phyloP scores from a whole-genome alignment of 2,329 filamentous ascomycete species.

The Alternaria triticina region DNA sequence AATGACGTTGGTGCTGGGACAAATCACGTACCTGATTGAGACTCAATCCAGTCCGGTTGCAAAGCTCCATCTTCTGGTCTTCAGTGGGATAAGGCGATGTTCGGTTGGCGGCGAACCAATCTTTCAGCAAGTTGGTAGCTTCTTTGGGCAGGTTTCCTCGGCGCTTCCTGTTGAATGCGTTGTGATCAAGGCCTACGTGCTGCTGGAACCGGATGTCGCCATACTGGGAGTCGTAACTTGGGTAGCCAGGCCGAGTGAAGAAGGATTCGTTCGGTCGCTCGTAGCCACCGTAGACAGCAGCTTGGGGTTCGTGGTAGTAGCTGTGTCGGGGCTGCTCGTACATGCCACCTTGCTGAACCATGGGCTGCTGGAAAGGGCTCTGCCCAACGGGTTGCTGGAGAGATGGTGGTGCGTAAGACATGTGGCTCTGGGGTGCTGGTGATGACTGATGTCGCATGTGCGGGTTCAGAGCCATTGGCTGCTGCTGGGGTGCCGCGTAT shows the following conservation, averaged over 20 bases:
- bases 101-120: constrained; percentile 68
- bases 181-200: constrained; percentile 35
- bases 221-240: constrained; percentile 27
- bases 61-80: constrained; percentile 84
- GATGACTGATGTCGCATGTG: constrained; percentile 39
- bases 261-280: constrained; percentile 28
- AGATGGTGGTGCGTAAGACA: constrained; percentile 18
- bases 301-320: constrained; percentile 37
- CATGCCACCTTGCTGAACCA: constrained; percentile 9
- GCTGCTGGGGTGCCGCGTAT: constrained; percentile 24
- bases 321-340: constrained; percentile 29
- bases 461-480: not conserved
- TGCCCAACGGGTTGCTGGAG: constrained; percentile 12
- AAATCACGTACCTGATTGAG: constrained; percentile 67
- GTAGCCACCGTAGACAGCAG: constrained; percentile 23
- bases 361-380: constrained; percentile 19
- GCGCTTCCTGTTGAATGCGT: constrained; percentile 58
- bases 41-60: constrained; percentile 75
- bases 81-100: constrained; percentile 83
- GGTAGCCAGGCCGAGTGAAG: constrained; percentile 22
- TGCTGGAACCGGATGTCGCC: constrained; percentile 41
- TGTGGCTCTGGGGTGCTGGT: constrained; percentile 24
- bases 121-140: constrained; percentile 78
- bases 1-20: constrained; percentile 32
- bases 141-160: constrained; percentile 91